Conservation (phyloP, 2,329 filamentous ascomycete species). For the Phialophora verrucosa region DNA sequence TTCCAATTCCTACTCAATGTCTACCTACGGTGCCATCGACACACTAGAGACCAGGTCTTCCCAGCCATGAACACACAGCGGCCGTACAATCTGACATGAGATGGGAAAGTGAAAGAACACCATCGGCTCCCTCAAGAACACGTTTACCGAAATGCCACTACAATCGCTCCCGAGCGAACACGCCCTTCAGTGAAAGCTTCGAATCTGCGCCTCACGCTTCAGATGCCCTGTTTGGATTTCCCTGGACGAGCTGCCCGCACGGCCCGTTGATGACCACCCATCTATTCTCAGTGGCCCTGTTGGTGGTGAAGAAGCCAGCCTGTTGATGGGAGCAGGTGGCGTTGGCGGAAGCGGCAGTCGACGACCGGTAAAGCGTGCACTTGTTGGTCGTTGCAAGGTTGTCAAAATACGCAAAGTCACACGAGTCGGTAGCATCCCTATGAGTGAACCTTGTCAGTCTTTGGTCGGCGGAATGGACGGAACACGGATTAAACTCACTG, state of each 20-base stretch:
- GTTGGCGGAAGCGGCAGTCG: too few relatives aligned
- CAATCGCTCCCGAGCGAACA: neutral
- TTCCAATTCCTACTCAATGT: too few relatives aligned
- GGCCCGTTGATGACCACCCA: slow-evolving; percentile 13
- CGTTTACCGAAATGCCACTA: neutral
- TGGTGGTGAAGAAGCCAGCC: slow-evolving; percentile 9
- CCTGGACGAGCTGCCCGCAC: slow-evolving; percentile 12
- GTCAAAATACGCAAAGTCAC: slow-evolving; percentile 17
- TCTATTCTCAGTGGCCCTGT: neutral
- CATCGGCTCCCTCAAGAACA: too few relatives aligned
- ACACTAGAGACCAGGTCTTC: too few relatives aligned
- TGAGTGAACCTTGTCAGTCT: neutral
- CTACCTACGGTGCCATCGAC: too few relatives aligned
- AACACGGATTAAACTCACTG: neutral
- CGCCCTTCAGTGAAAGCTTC: too few relatives aligned
- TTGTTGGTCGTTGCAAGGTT: neutral
- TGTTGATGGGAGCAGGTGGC: neutral
- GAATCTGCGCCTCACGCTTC: neutral
- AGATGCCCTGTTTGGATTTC: neutral
- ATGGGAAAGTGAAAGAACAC: too few relatives aligned
- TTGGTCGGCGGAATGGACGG: neutral
- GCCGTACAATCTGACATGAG: too few relatives aligned
- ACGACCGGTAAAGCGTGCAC: neutral
- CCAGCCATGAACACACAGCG: too few relatives aligned
- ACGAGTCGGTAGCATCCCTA: neutral